Conservation (phyloP, 2,329 filamentous ascomycete genomes). For the Ceratocystis ficicola region DNA sequence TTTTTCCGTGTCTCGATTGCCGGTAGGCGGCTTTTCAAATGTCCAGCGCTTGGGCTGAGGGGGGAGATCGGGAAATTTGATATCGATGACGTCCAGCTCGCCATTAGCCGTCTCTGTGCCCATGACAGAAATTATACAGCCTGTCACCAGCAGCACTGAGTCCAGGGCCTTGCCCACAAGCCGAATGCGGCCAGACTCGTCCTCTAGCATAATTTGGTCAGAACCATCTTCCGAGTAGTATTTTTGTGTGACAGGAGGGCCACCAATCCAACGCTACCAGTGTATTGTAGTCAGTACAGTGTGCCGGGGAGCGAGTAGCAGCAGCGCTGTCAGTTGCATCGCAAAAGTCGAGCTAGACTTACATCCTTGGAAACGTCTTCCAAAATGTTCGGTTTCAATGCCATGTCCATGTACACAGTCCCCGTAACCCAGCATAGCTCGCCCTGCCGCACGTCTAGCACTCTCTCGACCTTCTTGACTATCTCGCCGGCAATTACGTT, state of each 20-base stretch:
- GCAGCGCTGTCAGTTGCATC: too few relatives aligned
- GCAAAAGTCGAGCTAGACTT: constrained; percentile 30
- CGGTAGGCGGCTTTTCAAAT: constrained; percentile 39
- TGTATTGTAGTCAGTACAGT: background rate
- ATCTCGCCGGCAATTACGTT: constrained; percentile 66
- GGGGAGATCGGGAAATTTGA: constrained; percentile 77
- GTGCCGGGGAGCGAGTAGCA: background rate
- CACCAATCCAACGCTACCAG: constrained; percentile 70
- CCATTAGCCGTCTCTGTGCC: constrained; percentile 88
- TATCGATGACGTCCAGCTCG: constrained; percentile 82
- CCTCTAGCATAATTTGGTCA: constrained; percentile 76
- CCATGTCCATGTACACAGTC: constrained; percentile 96
- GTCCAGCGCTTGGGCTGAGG: constrained; percentile 73
- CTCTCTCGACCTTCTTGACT: constrained; percentile 67
- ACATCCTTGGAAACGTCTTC: constrained; percentile 92
- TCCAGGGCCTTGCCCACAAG: constrained; percentile 60
- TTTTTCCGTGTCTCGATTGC: constrained; percentile 47
- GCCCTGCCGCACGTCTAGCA: constrained; percentile 89
- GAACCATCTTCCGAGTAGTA: constrained; percentile 53
- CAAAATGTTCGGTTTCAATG: constrained; percentile 86
- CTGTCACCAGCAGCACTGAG: constrained; percentile 68
- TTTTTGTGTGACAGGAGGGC: constrained; percentile 62
- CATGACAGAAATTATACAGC: constrained; percentile 86
- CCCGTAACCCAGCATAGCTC: constrained; percentile 91
- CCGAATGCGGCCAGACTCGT: constrained; percentile 80